Evolutionary conservation across 2,329 filamentous ascomycete species (phyloP), one percentile per base, ranked within the genome.

Genomic region (Sarocladium kiliense): DNA sequence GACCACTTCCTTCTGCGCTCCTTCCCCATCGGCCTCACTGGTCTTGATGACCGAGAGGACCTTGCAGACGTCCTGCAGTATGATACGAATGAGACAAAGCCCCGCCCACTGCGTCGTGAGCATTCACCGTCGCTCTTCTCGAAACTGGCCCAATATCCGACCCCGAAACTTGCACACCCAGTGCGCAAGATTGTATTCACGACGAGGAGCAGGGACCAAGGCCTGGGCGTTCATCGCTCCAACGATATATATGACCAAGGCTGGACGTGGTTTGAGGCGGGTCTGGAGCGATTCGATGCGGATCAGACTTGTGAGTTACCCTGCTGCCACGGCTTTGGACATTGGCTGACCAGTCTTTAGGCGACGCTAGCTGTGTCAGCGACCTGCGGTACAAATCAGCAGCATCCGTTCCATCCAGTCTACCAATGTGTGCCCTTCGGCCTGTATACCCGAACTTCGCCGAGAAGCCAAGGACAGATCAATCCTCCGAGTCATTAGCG

Each of bases 181-280:
- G 81, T 79, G 53, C 77, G 81, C 34, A 86, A 84, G 65, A 74
- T 87, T 19, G 77, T 84, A 21, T 87, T 87, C 64, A 79, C 75
- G 4, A 74, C 85, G 39, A 66, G 65, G 11, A 82, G 79, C 63
- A 72, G 67, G 49, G 84, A 87, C 58, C 84, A 87, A 60, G 84
- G 84, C 3, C 84, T 76, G 75, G 74, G 75, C 30, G 71, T 74
- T 14, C 58, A 66, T 0, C 1, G 0, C 0, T 58, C 47, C 39
- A 63, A 62, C 2, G 72, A 72, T 2, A 74, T 73, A 1, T 85
- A 76, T 55, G 59, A 64, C 0, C 70, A 66, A 2, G 81, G 83
- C 0, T 84, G 70, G 68, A 83, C 83, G 0, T 87, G 84, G 84
- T 85, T 86, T 57, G 83, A 86, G 55, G 81, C 76, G 16, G 84